Conservation (phyloP, 2,329 filamentous ascomycete genomes). For the Aspergillus sp. region DNA sequence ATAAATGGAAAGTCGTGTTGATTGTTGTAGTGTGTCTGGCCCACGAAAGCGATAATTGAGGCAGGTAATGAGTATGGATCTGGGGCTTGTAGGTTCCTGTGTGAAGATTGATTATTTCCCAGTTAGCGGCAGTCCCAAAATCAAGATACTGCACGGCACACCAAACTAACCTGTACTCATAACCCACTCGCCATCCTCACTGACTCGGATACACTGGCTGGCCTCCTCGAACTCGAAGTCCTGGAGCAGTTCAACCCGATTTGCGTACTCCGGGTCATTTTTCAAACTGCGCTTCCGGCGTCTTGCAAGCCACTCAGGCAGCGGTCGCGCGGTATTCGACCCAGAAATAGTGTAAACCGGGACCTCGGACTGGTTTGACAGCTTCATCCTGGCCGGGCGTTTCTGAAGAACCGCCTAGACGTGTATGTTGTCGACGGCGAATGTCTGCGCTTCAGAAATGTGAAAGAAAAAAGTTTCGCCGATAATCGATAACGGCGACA, state of each 20-base stretch:
- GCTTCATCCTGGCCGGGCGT: slow-evolving; percentile 33
- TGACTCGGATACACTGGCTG: slow-evolving; percentile 78
- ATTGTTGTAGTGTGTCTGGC: slow-evolving; percentile 83
- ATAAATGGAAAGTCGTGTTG: slow-evolving; percentile 82
- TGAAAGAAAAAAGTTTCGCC: slow-evolving; percentile 19
- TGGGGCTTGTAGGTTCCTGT: slow-evolving; percentile 63
- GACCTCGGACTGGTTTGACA: slow-evolving; percentile 62
- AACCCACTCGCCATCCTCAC: slow-evolving; percentile 93
- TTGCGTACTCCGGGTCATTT: slow-evolving; percentile 84
- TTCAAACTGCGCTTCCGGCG: slow-evolving; percentile 86
- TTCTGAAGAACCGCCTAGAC: not conserved
- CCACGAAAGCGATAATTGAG: slow-evolving; percentile 88
- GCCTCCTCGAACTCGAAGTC: slow-evolving; percentile 98
- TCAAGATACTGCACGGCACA: too few species aligned
- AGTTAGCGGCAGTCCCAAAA: too few species aligned
- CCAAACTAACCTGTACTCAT: slow-evolving; percentile 70
- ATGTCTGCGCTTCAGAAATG: slow-evolving; percentile 3
- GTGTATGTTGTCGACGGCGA: not conserved
- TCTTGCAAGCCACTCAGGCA: slow-evolving; percentile 92
- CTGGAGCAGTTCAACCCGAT: slow-evolving; percentile 86
- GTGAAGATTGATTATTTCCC: not conserved
- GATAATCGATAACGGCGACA: slow-evolving; percentile 23
- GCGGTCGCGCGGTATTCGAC: slow-evolving; percentile 72
- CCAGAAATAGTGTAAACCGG: slow-evolving; percentile 94
- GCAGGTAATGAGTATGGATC: slow-evolving; percentile 91